Evolutionary conservation across 1,284 basidiomycete genomes (phyloP), one percentile per base, ranked within the genome.

Genomic region (Sporisorium exsertum): DNA sequence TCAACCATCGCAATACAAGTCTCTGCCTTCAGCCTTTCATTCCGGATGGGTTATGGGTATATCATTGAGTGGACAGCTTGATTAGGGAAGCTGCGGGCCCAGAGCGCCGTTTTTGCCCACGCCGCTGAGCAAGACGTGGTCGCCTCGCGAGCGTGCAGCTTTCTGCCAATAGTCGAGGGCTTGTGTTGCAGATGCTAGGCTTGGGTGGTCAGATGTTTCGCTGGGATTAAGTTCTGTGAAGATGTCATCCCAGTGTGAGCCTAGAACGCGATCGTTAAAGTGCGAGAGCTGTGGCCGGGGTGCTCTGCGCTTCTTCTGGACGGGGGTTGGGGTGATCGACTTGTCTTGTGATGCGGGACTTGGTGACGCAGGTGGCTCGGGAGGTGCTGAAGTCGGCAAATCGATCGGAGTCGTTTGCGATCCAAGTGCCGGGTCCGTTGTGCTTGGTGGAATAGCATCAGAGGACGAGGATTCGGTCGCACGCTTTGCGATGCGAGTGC

Each of bases 71-170:
- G 20, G 10, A 42, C 4, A 15, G 49, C 8, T 35, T 13, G 26
- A 13, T 45, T 22, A 72, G 18, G 64, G 45, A 22, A 72, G 24
- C 3, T 26, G 43, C 6, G 67, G 57, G 3, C 72, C 72, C 5
- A 75, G 51, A 0, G 60, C 37, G 22, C 72, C 72, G 33, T 75
- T 75, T 22, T 64, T 75, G 32, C 72, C 72, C 15, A 75, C 57
- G 29, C 64, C 73, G 16, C 50, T 40, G 40, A 76, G 33, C n/a
- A 76, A n/a, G 6, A 76, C n/a, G 46, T 75, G 68, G 46, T 70
- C 68, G 52, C 72, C 72, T 47, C 67, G 45, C 4, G 72, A 61
- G 6, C 56, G 62, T 6, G 66, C 58, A 7, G 72, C 72, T 43
- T 47, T 60, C 53, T 64, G n/a, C 61, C 61, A 70, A 61, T 64